Percentiles rank a stretch among this genome's conserved stretches.
Conservation (phyloP, 1,284 basidiomycete species). For the Puccinia horiana region DNA sequence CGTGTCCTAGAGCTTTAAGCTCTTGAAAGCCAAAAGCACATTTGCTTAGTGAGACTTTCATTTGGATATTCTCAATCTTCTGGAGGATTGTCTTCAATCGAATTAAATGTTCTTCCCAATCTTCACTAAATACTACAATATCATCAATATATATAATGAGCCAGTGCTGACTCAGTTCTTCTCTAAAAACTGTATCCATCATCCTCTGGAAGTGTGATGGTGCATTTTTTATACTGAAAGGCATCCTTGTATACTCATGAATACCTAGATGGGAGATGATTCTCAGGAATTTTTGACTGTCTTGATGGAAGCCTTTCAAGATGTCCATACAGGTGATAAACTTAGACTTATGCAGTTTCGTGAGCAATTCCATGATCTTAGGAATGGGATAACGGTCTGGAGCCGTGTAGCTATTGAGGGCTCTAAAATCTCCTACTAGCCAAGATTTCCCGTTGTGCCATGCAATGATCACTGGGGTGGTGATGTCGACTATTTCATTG, state of each 20-base stretch:
- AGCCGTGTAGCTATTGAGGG: constrained; percentile 8
- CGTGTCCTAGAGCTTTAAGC: constrained; percentile 24
- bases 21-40: constrained; percentile 16
- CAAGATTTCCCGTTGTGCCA: background rate
- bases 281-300: background rate
- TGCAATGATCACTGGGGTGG: background rate
- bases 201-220: constrained; percentile 34
- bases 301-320: constrained; percentile 22
- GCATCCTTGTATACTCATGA: constrained; percentile 24
- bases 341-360: background rate
- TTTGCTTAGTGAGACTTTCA: constrained; percentile 23
- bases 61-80: background rate
- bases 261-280: constrained; percentile 9
- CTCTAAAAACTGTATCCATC: constrained; percentile 21
- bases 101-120: background rate
- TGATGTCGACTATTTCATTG: background rate
- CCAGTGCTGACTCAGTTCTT: background rate
- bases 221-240: constrained; percentile 25
- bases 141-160: constrained; percentile 38
- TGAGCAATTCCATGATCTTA: background rate
- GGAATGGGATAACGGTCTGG: constrained; percentile 23
- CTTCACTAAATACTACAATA: constrained; percentile 7
- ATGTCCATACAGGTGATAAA: constrained; percentile 23
- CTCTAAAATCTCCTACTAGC: constrained; percentile 28
- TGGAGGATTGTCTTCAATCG: background rate